Evolutionary conservation across 2,329 filamentous ascomycete species (phyloP), one percentile per base, ranked within the genome.

Genomic region (Pseudomassariella vexata): DNA sequence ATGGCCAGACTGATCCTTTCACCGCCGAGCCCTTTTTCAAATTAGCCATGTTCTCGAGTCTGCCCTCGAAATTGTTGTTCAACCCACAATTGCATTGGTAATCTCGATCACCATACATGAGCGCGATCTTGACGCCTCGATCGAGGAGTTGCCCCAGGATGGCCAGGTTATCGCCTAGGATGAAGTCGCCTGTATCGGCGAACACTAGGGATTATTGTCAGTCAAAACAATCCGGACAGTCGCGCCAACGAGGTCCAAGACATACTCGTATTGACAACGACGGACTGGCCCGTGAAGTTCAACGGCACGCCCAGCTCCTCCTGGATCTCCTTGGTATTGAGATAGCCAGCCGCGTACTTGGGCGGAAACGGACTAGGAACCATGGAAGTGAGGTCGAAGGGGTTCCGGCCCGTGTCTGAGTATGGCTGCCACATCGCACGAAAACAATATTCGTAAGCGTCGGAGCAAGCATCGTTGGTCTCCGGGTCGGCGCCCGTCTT

Each of bases 291-390:
- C 50, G 3, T 72, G 55, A 66, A 79, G 52, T 80, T 79, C 19
- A 79, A 50, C 0, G 72, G 71, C 0, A 76, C 68, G 6, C 77
- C 78, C 1, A 82, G 63, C 0, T 65, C 70, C 4, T 55, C 49
- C 46, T 78, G 76, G 0, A 79, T 65, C 45, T 65, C 64, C 3
- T 60, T 52, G 23, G 67, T 61, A 48, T 73, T 77, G 27, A 81
- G 57, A 47, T 60, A 80, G 2, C 70, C 73, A 2, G 60, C 49
- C 31, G 65, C 66, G 47, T 68, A 76, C 14, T 60, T 55, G 3
- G 64, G 60, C 1, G 70, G 70, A 30, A 70, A 73, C 0, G 68
- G 61, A 15, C 68, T 65, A 0, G 60, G 60, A 9, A 56, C 41
- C 3, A 58, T 54, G 7, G 68, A 61, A 0, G 68, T 64, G 24